Base-by-base conservation (phyloP, 1,284 basidiomycete species). In the Phenoliferia sp. region DNA sequence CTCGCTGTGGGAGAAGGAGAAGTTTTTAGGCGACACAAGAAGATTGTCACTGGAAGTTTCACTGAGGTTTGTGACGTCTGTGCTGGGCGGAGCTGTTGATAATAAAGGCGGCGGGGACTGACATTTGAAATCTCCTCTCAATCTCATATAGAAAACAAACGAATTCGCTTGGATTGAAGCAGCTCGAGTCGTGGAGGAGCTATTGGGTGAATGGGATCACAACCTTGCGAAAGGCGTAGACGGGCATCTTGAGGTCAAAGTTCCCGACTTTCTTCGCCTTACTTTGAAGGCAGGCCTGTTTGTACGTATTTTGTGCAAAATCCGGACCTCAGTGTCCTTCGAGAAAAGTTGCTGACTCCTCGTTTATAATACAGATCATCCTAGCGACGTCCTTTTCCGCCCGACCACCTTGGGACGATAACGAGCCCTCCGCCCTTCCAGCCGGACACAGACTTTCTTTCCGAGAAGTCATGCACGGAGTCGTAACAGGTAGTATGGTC, bases 121-220 rank as follows among this genome's bases (percentile, higher is more conserved):
- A 34, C 17, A 5, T 10, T 58, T 22, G 19, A 26, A 39, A 58
- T 36, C 7, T 55, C 61, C 22, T 61, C 39, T 44, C 22, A 12
- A 12, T 44, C 39, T 12, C 39, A 63, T 34, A 35, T 44, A 69
- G 64, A 68, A 64, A 26, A 68, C 64, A 2, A 69, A 62, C 48
- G 34, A 63, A 55, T 34, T 63, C 26, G 69, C 69, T 6, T 71
- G 69, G 69, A 59, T 62, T 2, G 58, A 71, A n/a, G 59, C 69
- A 3, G 62, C 64, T 33, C 62, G 65, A 52, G 65, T 65, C 4
- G 22, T 69, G 7, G 67, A 71, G 5, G 26, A 39, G 2, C 67
- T 66, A 48, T 54, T 71, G 26, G 64, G 65, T 32, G 59, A 69
- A 3, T 71, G 69, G 69, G 54, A 69, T 48, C 26, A 28, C 58